phyloP scores from a whole-genome alignment of 1,139 yeast species.

The Protomyces inundatus region DNA sequence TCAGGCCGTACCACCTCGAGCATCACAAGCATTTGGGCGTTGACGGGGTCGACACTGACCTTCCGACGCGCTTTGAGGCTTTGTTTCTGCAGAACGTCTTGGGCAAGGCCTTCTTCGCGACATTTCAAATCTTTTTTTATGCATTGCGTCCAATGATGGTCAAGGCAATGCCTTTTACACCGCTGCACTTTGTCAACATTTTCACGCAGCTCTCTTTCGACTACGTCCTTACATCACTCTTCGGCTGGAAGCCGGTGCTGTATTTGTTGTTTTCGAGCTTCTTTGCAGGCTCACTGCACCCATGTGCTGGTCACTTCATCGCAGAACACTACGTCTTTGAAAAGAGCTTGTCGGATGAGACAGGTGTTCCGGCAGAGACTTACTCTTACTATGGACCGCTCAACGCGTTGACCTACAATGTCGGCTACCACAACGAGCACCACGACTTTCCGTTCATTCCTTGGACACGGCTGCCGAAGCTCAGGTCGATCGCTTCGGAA shows the following conservation, averaged over 20 bases:
- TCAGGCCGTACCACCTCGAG: constrained; percentile 76
- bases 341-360: constrained; percentile 43
- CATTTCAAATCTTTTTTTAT: constrained; percentile 81
- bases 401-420: constrained; percentile 79
- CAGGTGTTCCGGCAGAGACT: constrained; percentile 63
- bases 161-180: constrained; percentile 67
- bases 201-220: constrained; percentile 58
- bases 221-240: constrained; percentile 48
- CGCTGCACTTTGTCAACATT: constrained; percentile 50
- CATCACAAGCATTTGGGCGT: constrained; percentile 94
- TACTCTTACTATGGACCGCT: constrained; percentile 81
- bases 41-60: constrained; percentile 73
- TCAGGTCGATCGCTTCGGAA: constrained; percentile 66
- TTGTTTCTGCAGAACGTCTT: constrained; percentile 64
- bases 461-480: constrained; percentile 71
- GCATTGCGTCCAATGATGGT: constrained; percentile 87
- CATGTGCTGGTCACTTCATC: constrained; percentile 91
- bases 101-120: constrained; percentile 76
- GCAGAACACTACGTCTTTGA: constrained; percentile 84
- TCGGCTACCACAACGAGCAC: constrained; percentile 90
- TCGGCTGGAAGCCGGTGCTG: constrained; percentile 61
- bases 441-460: constrained; percentile 93
- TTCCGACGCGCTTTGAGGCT: constrained; percentile 78
- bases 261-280: constrained; percentile 75
- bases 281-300: constrained; percentile 86